Base-by-base conservation (phyloP, 768 basidiomycete species). In the Auriscalpium orientale region DNA sequence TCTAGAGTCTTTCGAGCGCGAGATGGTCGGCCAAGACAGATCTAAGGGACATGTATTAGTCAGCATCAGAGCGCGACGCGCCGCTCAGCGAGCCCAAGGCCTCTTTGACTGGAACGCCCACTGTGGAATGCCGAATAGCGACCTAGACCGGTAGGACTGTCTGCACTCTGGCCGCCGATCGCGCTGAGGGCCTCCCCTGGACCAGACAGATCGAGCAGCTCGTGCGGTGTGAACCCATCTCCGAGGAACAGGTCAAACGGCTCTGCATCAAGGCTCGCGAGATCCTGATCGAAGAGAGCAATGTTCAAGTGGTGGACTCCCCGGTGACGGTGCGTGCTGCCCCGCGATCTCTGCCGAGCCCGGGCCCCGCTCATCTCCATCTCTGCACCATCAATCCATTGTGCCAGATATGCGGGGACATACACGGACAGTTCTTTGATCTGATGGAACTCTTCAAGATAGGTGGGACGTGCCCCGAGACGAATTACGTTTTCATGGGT, bases 401-500 rank as follows among this genome's bases (percentile, higher is more conserved):
- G 47, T 46, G 51, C 43, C 55, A 90, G 88, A 89, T 92, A 66
- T 92, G 89, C 66, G 95, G 95, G 8, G 95, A 98, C 73, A 97
- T 98, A 46, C 95, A 98, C 66, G 94, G 95, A 10, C 95, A 98
- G 67, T 97, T 98, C 68, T 97, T 88, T 71, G 95, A 98, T 69
- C 79, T 98, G 62, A 84, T 98, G 81, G 91, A 99, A 72, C 78
- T 99, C 56, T 95, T 97, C 80, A 86, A 85, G 68, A 84, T 95
- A 35, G 94, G 94, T 37, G 92, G 93, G 8, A 84, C 85, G 64
- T 95, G 93, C 70, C 94, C 94, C 57, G 84, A 91, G 38, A 95
- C 93, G 7, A 93, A 91, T 69, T 97, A 97, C 71, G 84, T 97
- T 51, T 95, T 97, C 81, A 95, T 97, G 90, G 89, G 89, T 91